phyloP scores from a whole-genome alignment of 352 stramenopile species.

The Lagenidium giganteum region DNA sequence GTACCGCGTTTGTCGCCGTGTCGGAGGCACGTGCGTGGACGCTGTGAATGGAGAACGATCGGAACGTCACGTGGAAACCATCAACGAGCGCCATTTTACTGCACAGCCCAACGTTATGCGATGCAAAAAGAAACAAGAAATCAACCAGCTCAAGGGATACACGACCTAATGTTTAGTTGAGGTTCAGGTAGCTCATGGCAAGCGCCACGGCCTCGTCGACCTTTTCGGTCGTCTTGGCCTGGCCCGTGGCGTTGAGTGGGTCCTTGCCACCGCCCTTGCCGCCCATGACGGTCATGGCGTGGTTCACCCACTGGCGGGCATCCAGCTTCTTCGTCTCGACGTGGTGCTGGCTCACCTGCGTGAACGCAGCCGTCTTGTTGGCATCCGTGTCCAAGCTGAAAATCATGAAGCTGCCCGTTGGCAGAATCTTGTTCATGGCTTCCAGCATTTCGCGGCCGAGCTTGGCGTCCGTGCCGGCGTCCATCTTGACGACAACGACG shows the following conservation, averaged over 20 bases:
- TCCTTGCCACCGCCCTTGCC: slow-evolving; percentile 95
- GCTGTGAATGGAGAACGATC: no score
- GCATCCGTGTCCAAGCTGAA: slow-evolving; percentile 89
- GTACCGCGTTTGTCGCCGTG: no score
- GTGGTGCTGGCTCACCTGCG: slow-evolving; percentile 86
- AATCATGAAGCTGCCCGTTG: slow-evolving; percentile 89
- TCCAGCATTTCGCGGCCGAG: slow-evolving; percentile 94
- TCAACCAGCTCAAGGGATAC: no score
- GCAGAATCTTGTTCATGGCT: slow-evolving; percentile 71
- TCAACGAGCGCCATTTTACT: no score
- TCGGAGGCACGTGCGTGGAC: no score
- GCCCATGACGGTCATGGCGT: slow-evolving; percentile 87
- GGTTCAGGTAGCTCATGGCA: slow-evolving; percentile 55
- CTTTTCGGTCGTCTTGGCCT: slow-evolving; percentile 75
- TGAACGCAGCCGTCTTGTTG: slow-evolving; percentile 92
- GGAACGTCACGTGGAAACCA: no score
- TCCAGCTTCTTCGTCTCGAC: slow-evolving; percentile 68
- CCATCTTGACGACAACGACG: slow-evolving; percentile 87
- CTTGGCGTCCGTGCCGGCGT: slow-evolving; percentile 93
- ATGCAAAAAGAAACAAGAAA: no score
- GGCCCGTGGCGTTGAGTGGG: slow-evolving; percentile 60
- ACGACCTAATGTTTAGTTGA: slow-evolving; percentile 13
- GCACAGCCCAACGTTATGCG: no score
- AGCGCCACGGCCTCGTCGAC: slow-evolving; percentile 61
- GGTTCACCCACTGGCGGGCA: slow-evolving; percentile 92